These are phyloP conservation scores for Fusarium tjaetaba DNA, from an alignment of 2,329 filamentous ascomycete genomes.

Conservation along the genomic window DNA sequence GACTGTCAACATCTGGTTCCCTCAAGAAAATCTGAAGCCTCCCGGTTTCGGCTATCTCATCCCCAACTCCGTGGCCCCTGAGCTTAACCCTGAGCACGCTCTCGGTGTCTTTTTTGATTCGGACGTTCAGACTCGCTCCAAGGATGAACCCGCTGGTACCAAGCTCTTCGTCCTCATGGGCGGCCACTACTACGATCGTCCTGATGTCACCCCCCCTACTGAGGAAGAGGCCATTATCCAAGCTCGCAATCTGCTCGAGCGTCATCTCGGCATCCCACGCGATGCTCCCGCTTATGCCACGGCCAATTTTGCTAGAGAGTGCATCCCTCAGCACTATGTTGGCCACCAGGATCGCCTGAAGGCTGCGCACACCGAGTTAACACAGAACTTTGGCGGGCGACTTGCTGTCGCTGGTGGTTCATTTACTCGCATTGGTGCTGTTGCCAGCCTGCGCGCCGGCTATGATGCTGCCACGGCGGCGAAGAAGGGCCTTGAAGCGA, in stretches of 20 bases:
- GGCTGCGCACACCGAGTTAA: slow-evolving; percentile 64
- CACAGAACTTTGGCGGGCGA: slow-evolving; percentile 65
- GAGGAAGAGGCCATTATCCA: slow-evolving; percentile 73
- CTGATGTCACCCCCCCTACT: slow-evolving; percentile 58
- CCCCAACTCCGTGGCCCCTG: slow-evolving; percentile 74
- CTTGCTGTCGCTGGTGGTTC: slow-evolving; percentile 71
- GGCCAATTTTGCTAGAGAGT: slow-evolving; percentile 70
- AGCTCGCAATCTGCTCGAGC: slow-evolving; percentile 74
- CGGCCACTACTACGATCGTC: slow-evolving; percentile 83
- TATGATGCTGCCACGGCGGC: slow-evolving; percentile 45
- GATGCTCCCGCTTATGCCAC: slow-evolving; percentile 69
- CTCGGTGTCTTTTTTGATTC: slow-evolving; percentile 95
- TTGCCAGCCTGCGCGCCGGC: slow-evolving; percentile 60
- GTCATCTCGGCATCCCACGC: slow-evolving; percentile 76
- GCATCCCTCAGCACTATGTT: slow-evolving; percentile 90
- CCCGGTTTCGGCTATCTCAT: slow-evolving; percentile 92
- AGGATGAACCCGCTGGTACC: slow-evolving; percentile 71
- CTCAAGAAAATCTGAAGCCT: slow-evolving; percentile 68
- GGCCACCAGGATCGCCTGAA: slow-evolving; percentile 76
- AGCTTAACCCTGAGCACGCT: slow-evolving; percentile 82
- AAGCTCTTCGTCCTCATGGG: slow-evolving; percentile 96
- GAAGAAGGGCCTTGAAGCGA: slow-evolving; percentile 37
- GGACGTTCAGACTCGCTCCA: slow-evolving; percentile 60
- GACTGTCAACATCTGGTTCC: slow-evolving; percentile 91
- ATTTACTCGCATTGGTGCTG: slow-evolving; percentile 62